phyloP scores from a whole-genome alignment of 2,329 filamentous ascomycete genomes.

The Botryotinia calthae region DNA sequence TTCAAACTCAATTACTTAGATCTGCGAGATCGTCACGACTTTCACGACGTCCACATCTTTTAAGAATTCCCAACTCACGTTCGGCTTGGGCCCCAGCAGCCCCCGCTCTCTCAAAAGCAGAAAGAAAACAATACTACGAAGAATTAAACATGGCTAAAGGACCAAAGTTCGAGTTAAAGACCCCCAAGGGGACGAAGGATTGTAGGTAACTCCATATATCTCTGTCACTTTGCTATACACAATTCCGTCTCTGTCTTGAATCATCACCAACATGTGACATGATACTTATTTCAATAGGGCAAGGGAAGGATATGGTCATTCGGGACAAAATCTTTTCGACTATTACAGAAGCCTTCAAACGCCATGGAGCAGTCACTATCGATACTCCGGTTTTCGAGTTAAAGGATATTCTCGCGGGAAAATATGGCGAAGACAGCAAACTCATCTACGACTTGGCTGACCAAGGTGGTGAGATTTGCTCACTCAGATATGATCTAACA shows the following conservation, averaged over 20 bases:
- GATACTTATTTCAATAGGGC: slow-evolving; percentile 47
- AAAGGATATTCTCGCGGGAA: slow-evolving; percentile 80
- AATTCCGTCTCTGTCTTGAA: neutral
- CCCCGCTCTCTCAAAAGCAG: slow-evolving; percentile 29
- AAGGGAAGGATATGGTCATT: slow-evolving; percentile 74
- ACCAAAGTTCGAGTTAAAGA: slow-evolving; percentile 70
- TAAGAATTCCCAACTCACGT: slow-evolving; percentile 23
- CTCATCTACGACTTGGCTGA: slow-evolving; percentile 89
- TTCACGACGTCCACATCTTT: slow-evolving; percentile 24
- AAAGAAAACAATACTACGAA: slow-evolving; percentile 24
- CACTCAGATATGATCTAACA: slow-evolving; percentile 81
- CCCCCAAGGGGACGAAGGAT: slow-evolving; percentile 87
- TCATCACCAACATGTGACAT: slow-evolving; percentile 22
- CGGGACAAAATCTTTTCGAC: slow-evolving; percentile 76
- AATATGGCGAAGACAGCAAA: slow-evolving; percentile 90
- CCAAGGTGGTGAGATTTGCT: slow-evolving; percentile 82
- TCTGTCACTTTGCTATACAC: slow-evolving; percentile 18
- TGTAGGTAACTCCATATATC: slow-evolving; percentile 47
- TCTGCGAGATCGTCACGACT: slow-evolving; percentile 37
- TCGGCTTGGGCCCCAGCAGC: slow-evolving; percentile 20
- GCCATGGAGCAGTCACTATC: slow-evolving; percentile 75
- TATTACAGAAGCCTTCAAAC: slow-evolving; percentile 78
- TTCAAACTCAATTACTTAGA: slow-evolving; percentile 30
- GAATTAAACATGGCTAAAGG: slow-evolving; percentile 40
- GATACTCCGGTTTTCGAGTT: slow-evolving; percentile 85